Conservation (phyloP, 371 early-diverging fungal genomes). For the Polyrhizophydium stewartii region DNA sequence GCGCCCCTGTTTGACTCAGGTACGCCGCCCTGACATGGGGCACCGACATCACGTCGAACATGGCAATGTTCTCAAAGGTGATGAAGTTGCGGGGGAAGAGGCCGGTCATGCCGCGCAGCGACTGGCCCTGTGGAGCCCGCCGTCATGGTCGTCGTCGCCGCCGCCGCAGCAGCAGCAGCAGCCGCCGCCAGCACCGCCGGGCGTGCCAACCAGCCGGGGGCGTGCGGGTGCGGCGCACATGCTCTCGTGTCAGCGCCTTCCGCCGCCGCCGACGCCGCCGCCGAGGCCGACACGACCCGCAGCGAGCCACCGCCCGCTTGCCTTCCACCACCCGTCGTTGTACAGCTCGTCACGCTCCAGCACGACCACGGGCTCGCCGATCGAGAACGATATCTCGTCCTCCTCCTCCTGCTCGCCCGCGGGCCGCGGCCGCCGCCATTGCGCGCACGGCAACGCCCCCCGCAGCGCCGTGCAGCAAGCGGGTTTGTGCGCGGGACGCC, state of each 20-base stretch:
- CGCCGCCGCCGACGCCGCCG: too few species aligned
- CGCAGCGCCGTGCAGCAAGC: neutral
- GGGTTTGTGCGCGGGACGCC: neutral
- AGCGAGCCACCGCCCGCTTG: too few species aligned
- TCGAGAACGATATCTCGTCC: conserved; percentile 69
- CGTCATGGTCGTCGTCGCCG: neutral
- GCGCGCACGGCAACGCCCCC: neutral
- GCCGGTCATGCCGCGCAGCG: conserved; percentile 53
- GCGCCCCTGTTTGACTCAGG: neutral
- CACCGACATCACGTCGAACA: conserved; percentile 8
- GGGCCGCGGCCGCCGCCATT: neutral
- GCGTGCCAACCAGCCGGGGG: too few species aligned
- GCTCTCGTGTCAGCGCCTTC: too few species aligned
- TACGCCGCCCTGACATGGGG: neutral
- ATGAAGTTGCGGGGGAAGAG: conserved; percentile 67
- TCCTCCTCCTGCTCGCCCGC: conserved; percentile 64
- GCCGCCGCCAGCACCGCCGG: too few species aligned
- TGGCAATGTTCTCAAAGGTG: conserved; percentile 31
- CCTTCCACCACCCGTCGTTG: conserved; percentile 86
- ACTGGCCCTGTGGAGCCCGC: conserved; percentile 52
- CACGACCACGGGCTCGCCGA: conserved; percentile 68
- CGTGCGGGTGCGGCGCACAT: too few species aligned
- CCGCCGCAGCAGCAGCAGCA: too few species aligned
- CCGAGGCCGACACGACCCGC: too few species aligned
- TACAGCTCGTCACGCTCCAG: conserved; percentile 74